A percentile compares a stretch with the other conserved stretches of the same genome.
Conservation (phyloP, 2,329 filamentous ascomycete species). For the Fusarium torulosum region DNA sequence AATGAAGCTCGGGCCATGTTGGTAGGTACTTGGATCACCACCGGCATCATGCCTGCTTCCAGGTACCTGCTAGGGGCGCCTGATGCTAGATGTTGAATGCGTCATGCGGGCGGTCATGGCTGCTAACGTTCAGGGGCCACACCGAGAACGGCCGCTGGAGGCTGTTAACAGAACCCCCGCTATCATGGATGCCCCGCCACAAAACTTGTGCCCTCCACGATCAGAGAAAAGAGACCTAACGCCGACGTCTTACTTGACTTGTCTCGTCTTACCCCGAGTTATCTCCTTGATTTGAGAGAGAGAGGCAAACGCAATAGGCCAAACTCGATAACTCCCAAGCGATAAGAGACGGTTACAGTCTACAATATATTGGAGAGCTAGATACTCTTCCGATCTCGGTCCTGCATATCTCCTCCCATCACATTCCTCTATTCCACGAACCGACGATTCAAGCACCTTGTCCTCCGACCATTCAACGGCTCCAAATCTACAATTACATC, state of each 20-base stretch:
- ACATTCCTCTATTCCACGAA: not conserved
- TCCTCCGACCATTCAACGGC: slow-evolving; percentile 14
- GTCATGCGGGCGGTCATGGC: slow-evolving; percentile 27
- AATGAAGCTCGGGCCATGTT: slow-evolving; percentile 42
- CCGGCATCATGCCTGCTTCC: slow-evolving; percentile 33
- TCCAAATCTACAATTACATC: not conserved
- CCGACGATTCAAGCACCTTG: slow-evolving; percentile 5
- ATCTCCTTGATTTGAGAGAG: slow-evolving; percentile 35
- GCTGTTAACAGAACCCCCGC: slow-evolving; percentile 40
- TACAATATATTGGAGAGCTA: not conserved
- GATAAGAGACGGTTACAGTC: slow-evolving; percentile 17
- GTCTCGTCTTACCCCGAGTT: slow-evolving; percentile 31
- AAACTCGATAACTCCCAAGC: slow-evolving; percentile 10
- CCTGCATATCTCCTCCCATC: slow-evolving; percentile 5
- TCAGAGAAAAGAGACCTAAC: slow-evolving; percentile 19
- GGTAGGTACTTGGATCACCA: slow-evolving; percentile 36
- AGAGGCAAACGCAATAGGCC: slow-evolving; percentile 8
- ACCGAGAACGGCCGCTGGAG: slow-evolving; percentile 40
- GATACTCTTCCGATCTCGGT: slow-evolving; percentile 13
- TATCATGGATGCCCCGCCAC: slow-evolving; percentile 47
- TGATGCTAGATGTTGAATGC: slow-evolving; percentile 14
- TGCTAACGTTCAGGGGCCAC: slow-evolving; percentile 14
- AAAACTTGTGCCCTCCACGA: slow-evolving; percentile 46
- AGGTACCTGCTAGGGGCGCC: slow-evolving; percentile 27
- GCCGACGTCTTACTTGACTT: slow-evolving; percentile 14